Conservation (phyloP, 2,329 filamentous ascomycete species). For the Fusarium foetens region DNA sequence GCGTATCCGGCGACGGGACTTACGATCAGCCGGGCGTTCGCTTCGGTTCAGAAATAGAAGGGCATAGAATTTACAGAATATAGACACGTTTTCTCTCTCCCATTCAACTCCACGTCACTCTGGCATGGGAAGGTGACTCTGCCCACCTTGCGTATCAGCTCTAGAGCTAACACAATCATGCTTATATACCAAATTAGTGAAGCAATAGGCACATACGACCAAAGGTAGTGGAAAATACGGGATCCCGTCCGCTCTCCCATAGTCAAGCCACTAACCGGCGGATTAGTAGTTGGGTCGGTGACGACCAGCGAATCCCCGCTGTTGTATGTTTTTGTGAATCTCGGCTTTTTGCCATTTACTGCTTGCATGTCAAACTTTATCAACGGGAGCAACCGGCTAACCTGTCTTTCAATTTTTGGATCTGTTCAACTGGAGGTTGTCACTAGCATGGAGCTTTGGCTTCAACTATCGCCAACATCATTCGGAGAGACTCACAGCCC, state of each 20-base stretch:
- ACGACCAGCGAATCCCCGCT: slow-evolving; percentile 1
- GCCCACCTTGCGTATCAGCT: background rate
- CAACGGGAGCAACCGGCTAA: rapidly evolving
- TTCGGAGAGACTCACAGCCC: background rate
- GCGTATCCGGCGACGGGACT: slow-evolving; percentile 59
- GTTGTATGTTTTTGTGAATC: background rate
- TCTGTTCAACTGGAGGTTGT: too few relatives aligned
- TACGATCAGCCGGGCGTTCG: slow-evolving; percentile 49
- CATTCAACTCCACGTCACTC: background rate
- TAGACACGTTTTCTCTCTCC: background rate
- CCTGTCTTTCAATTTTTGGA: background rate
- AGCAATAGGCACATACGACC: background rate
- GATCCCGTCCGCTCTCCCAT: background rate
- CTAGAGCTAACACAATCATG: rapidly evolving
- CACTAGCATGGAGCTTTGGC: background rate
- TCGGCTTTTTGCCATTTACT: background rate
- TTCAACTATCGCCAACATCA: rapidly evolving
- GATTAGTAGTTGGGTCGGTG: slow-evolving; percentile 5
- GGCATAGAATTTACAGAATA: background rate
- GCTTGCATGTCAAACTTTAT: rapidly evolving
- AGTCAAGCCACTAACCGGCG: slow-evolving; percentile 6
- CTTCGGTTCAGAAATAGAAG: background rate
- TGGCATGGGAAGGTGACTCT: background rate
- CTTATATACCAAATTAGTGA: rapidly evolving
- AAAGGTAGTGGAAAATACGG: slow-evolving; percentile 6